phyloP scores from a whole-genome alignment of 768 basidiomycete species.

The Hygrocybe punicea region DNA sequence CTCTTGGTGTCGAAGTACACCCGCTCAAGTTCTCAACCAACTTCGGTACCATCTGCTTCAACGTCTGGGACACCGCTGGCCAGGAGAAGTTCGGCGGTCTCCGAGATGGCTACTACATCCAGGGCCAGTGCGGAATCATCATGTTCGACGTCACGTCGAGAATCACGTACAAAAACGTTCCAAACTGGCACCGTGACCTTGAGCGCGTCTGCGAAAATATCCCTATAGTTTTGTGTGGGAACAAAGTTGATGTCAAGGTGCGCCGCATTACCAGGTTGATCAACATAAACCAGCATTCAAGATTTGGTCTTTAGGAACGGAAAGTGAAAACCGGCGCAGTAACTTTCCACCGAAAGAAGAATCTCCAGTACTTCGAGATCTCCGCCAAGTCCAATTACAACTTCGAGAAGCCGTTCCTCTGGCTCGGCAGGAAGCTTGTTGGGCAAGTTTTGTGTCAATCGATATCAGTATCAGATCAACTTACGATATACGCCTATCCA shows the following conservation, averaged over 20 bases:
- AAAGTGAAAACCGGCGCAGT: slow-evolving; percentile 99
- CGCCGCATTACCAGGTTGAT: slow-evolving; percentile 22
- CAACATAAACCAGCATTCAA: slow-evolving; percentile 2
- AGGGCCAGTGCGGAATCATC: slow-evolving; percentile 99
- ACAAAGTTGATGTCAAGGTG: slow-evolving; percentile 99
- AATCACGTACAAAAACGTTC: slow-evolving; percentile 99
- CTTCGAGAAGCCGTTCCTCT: slow-evolving; percentile 99
- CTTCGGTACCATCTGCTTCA: slow-evolving; percentile 98
- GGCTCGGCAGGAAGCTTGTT: slow-evolving; percentile 97
- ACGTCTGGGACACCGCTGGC: slow-evolving; percentile 99
- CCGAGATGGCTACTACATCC: slow-evolving; percentile 94
- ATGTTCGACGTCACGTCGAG: slow-evolving; percentile 99
- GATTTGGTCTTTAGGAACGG: slow-evolving; percentile 66
- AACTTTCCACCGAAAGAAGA: slow-evolving; percentile 99
- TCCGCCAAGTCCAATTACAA: slow-evolving; percentile 99
- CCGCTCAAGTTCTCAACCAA: slow-evolving; percentile 95
- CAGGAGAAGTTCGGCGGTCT: slow-evolving; percentile 99
- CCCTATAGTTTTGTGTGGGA: slow-evolving; percentile 98
- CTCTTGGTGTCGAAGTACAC: slow-evolving; percentile 99
- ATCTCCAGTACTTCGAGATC: slow-evolving; percentile 99
- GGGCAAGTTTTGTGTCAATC: slow-evolving; percentile 55
- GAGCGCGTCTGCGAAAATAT: slow-evolving; percentile 99
- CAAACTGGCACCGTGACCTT: slow-evolving; percentile 99
- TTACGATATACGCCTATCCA: slow-evolving; percentile 29
- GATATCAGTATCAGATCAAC: no score